Percentiles rank a stretch among this genome's conserved stretches.
phyloP scores from a whole-genome alignment of 345 rosid species.

The Eucalyptus decipiens region DNA sequence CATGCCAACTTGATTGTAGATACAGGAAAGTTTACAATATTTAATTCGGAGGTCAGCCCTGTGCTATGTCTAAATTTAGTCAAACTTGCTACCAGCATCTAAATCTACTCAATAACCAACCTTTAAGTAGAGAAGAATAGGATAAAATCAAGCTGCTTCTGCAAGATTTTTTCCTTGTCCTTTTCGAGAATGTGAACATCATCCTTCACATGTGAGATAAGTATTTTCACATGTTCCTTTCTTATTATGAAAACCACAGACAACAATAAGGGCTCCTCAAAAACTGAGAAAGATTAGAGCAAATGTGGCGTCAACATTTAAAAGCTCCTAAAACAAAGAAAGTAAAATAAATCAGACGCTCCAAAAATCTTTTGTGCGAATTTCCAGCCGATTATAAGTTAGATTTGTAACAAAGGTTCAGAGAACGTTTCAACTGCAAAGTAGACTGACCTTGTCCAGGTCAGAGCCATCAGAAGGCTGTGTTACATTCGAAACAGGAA shows the following conservation, averaged over 20 bases:
- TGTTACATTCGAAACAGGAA: conserved; percentile 12
- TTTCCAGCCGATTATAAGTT: neutral
- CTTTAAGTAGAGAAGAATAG: neutral
- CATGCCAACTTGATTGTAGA: neutral
- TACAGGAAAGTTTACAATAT: neutral
- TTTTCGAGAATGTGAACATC: neutral
- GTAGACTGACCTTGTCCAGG: conserved; percentile 14
- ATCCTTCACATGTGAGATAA: neutral
- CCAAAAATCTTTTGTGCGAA: neutral
- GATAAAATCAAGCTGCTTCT: neutral
- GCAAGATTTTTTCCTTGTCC: neutral
- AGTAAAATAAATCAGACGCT: neutral
- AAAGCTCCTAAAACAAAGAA: neutral
- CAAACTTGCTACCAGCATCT: neutral
- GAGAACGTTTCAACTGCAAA: neutral
- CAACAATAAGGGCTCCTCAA: neutral
- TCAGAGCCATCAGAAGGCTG: conserved; percentile 6
- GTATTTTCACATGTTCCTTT: neutral
- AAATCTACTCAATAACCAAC: neutral
- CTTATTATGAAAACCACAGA: neutral
- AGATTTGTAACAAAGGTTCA: neutral
- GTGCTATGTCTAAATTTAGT: neutral
- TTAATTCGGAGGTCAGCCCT: neutral
- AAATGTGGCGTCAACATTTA: neutral
- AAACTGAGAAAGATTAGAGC: neutral